A percentile compares a stretch with the other conserved stretches of the same genome.
These are phyloP conservation scores for Phyllosticta citriasiana DNA, from an alignment of 2,329 filamentous ascomycete species.

Conservation along the genomic window DNA sequence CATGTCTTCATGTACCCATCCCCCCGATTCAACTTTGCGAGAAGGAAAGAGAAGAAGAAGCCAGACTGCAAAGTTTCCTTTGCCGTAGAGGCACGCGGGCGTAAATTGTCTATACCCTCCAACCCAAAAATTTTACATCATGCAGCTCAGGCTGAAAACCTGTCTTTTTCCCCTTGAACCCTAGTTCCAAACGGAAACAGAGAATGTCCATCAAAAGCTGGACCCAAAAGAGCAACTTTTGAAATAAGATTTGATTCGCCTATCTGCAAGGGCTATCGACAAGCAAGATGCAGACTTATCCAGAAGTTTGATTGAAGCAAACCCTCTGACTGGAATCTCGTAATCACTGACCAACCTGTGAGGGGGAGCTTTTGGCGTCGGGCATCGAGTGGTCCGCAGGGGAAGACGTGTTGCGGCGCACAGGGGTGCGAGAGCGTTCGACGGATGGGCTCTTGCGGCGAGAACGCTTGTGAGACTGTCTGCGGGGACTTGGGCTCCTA, in stretches of 20 bases:
- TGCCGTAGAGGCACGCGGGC: too few species aligned
- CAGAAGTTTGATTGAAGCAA: background rate
- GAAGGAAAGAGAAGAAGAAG: too few species aligned
- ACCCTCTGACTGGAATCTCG: background rate
- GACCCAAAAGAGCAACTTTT: too few species aligned
- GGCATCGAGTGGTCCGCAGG: background rate
- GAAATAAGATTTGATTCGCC: background rate
- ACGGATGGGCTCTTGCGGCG: slow-evolving; percentile 9
- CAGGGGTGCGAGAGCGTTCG: slow-evolving; percentile 4
- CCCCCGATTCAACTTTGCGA: too few species aligned
- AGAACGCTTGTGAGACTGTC: slow-evolving; percentile 1
- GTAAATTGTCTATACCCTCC: too few species aligned
- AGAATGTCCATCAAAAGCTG: too few species aligned
- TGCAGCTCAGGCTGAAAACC: too few species aligned
- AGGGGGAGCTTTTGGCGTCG: background rate
- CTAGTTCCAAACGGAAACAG: too few species aligned
- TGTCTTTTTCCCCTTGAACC: too few species aligned
- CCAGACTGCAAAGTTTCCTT: too few species aligned
- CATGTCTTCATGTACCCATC: too few species aligned
- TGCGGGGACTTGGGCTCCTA: slow-evolving; percentile 25
- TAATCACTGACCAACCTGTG: background rate
- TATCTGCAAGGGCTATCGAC: background rate
- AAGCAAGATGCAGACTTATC: background rate
- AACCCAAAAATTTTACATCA: too few species aligned
- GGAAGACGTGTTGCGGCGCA: slow-evolving; percentile 13